Conservation (phyloP, 331 rosid species). For the Phaseolus coccineus region DNA sequence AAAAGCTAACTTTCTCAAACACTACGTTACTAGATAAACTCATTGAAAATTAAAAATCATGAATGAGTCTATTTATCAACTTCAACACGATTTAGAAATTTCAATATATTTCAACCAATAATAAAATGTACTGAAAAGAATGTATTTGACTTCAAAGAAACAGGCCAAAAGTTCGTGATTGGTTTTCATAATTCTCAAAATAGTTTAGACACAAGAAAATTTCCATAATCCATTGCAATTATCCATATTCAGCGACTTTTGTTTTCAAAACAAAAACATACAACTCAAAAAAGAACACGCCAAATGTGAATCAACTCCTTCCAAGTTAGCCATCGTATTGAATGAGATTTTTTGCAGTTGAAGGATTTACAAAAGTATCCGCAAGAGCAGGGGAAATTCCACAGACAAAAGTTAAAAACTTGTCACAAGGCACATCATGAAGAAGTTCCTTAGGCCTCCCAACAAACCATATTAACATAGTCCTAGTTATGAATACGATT, state of each 20-base stretch:
- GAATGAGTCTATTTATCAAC: no score
- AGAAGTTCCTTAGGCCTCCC: slow-evolving; percentile 5
- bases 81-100: no score
- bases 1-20: no score
- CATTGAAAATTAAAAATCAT: no score
- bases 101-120: no score
- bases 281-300: background rate
- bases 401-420: background rate
- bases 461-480: slow-evolving; percentile 10
- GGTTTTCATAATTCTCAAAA: background rate
- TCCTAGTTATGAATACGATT: slow-evolving; percentile 18
- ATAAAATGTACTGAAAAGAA: no score
- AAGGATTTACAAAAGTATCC: slow-evolving; percentile 41
- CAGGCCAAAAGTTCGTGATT: background rate
- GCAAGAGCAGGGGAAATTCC: slow-evolving; percentile 28
- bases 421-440: slow-evolving; percentile 4
- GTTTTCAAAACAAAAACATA: background rate
- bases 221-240: background rate
- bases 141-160: no score
- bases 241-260: background rate
- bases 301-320: slow-evolving; percentile 14
- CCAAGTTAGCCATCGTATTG: slow-evolving; percentile 33
- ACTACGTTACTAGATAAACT: no score
- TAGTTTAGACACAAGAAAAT: background rate
- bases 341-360: background rate